These are phyloP conservation scores for Kurtzmaniella quercitrusa DNA, from an alignment of 1,139 yeast species.

Conservation along the genomic window DNA sequence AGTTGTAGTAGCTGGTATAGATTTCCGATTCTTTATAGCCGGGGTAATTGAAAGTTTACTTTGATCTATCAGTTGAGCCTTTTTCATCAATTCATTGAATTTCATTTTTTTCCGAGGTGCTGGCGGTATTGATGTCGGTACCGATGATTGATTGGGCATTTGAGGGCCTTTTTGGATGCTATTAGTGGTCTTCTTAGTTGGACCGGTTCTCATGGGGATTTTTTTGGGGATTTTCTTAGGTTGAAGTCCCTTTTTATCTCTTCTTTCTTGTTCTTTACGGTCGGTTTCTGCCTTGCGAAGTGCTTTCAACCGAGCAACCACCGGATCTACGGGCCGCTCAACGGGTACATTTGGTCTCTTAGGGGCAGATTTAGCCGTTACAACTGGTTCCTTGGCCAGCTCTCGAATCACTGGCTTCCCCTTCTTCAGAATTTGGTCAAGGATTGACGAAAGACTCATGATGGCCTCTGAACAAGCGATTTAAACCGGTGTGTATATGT, in stretches of 20 bases:
- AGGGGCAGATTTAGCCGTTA: neutral
- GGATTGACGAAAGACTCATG: neutral
- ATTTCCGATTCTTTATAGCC: slow-evolving; percentile 1
- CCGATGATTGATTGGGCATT: neutral
- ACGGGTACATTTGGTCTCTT: neutral
- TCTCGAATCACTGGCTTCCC: neutral
- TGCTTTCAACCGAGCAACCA: slow-evolving; percentile 60
- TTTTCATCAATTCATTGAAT: slow-evolving; percentile 64
- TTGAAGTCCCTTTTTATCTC: slow-evolving; percentile 32
- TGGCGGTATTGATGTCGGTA: slow-evolving; percentile 13
- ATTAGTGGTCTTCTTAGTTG: neutral
- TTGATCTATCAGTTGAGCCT: slow-evolving; percentile 56
- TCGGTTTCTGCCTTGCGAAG: slow-evolving; percentile 55
- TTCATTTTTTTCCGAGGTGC: slow-evolving; percentile 45
- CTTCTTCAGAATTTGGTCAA: slow-evolving; percentile 1
- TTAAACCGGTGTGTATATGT: no score
- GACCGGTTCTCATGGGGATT: slow-evolving; percentile 7
- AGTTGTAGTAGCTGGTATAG: slow-evolving; percentile 2
- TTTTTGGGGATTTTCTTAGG: slow-evolving; percentile 15
- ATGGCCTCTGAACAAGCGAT: no score
- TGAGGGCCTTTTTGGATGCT: slow-evolving; percentile 2
- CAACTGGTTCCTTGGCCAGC: neutral
- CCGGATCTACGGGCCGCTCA: slow-evolving; percentile 38
- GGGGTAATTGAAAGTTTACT: slow-evolving; percentile 33
- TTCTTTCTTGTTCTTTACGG: slow-evolving; percentile 32